Evolutionary conservation across 2,329 filamentous ascomycete genomes (phyloP), one percentile per base, ranked within the genome.

Genomic region (Nectriaceae sp.): DNA sequence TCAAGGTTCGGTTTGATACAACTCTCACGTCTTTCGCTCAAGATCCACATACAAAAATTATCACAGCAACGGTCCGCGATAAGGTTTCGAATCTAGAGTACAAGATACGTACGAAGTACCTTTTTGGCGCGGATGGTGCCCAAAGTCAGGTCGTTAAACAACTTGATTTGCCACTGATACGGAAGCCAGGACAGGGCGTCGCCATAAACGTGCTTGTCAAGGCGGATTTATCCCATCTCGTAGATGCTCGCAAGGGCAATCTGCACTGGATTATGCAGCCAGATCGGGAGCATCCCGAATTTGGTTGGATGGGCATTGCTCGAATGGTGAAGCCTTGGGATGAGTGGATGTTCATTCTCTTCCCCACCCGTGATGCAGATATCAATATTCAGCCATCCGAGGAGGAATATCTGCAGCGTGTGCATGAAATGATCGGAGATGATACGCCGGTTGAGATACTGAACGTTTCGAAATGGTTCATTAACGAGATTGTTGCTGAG

Each of bases 291-390:
- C 67, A 76, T 44, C 76, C 77, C 0, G 68, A 68, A 0, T 84
- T 78, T 65, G 79, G 71, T 0, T 80, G 76, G 74, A 67, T 69
- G 24, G 66, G 63, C 3, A 65, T 82, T 53, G 69, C 76, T 3
- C 70, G 83, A 20, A 85, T 86, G 81, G 80, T 86, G 4, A 82
- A 78, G 66, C 76, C 82, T 0, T 86, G 82, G 82, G 61, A 78
- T 53, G 78, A 86, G 67, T 87, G 82, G 81, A 73, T 82, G 68
- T 79, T 80, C 38, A 79, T 81, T 47, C 62, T 83, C 15, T 67
- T 84, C 15, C 75, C 78, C 0, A 59, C 61, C 8, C 70, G 68
- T 0, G 70, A 69, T 3, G 60, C 62, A 16, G 66, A 73, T 41
- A 52, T 70, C 11, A 62, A 60, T 2, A 59, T 60, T 48, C 67